A percentile compares a stretch with the other conserved stretches of the same genome.
Evolutionary conservation across 2,329 filamentous ascomycete genomes (phyloP).

Genomic region (Aureobasidium sp.): DNA sequence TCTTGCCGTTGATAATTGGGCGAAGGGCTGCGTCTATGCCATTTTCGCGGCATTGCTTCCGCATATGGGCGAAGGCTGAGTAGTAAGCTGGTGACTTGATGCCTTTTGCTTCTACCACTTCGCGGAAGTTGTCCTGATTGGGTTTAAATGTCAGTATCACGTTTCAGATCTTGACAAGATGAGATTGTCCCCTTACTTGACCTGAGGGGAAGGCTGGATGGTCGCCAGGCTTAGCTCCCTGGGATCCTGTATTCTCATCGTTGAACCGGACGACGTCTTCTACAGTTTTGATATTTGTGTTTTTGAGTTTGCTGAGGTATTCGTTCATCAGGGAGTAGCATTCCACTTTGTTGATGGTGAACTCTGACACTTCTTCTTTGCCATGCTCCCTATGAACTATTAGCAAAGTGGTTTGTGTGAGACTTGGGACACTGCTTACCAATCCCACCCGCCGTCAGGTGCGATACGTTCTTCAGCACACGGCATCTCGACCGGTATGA

Average conservation of each 20-base stretch:
- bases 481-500: conserved; percentile 21
- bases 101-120: conserved; percentile 16
- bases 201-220: conserved; percentile 22
- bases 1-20: conserved; percentile 21
- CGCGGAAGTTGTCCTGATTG: conserved; percentile 16
- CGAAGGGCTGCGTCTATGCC: conserved; percentile 24
- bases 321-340: conserved; percentile 20
- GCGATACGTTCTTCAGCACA: conserved; percentile 22
- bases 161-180: background rate
- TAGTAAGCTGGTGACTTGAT: conserved; percentile 20
- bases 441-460: conserved; percentile 23
- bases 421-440: conserved; percentile 12
- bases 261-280: conserved; percentile 19
- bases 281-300: conserved; percentile 16
- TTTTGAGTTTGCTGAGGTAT: conserved; percentile 17
- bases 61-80: conserved; percentile 21
- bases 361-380: conserved; percentile 16
- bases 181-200: conserved; percentile 14
- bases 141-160: background rate
- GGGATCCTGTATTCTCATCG: conserved; percentile 16
- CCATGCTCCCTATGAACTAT: conserved; percentile 14
- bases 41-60: conserved; percentile 20
- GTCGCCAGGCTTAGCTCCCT: conserved; percentile 20
- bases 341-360: conserved; percentile 19
- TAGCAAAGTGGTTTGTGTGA: background rate